A percentile compares a stretch with the other conserved stretches of the same genome.
Conservation (phyloP, 306 rosid species). For the Vigna trinervia region DNA sequence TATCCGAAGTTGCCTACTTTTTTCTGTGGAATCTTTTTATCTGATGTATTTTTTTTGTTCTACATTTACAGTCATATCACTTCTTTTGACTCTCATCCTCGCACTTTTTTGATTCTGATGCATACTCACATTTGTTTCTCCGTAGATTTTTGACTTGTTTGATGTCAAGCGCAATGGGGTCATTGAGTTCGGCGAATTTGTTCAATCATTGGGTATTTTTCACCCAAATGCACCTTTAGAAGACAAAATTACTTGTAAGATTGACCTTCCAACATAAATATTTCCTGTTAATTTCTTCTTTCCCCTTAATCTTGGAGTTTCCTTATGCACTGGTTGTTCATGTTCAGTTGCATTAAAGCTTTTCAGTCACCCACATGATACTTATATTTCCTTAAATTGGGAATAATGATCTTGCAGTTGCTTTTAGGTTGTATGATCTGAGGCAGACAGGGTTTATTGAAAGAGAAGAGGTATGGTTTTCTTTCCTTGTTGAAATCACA, state of each 20-base stretch:
- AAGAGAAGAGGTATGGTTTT: slow-evolving; percentile 70
- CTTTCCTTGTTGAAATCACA: slow-evolving; percentile 1
- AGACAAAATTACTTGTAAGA: slow-evolving; percentile 77
- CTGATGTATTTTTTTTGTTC: neutral
- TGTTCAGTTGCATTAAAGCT: slow-evolving; percentile 7
- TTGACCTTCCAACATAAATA: slow-evolving; percentile 1
- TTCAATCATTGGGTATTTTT: slow-evolving; percentile 78
- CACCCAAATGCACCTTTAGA: slow-evolving; percentile 77
- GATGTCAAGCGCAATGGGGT: slow-evolving; percentile 82
- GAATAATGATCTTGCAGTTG: slow-evolving; percentile 71
- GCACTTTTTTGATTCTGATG: slow-evolving; percentile 20
- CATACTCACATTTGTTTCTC: slow-evolving; percentile 21
- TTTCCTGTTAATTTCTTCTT: neutral
- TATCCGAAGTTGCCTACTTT: slow-evolving; percentile 9
- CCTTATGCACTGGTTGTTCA: slow-evolving; percentile 1
- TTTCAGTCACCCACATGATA: slow-evolving; percentile 2
- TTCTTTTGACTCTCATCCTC: slow-evolving; percentile 3
- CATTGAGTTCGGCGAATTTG: slow-evolving; percentile 89
- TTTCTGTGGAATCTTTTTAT: neutral
- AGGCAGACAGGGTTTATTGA: slow-evolving; percentile 84
- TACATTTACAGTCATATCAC: slow-evolving; percentile 14
- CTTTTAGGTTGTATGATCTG: slow-evolving; percentile 83
- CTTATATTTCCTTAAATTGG: slow-evolving; percentile 37
- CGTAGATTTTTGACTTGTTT: slow-evolving; percentile 78
- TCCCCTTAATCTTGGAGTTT: neutral